Base-by-base conservation (phyloP, 495 filamentous ascomycete genomes). In the Aspergillus saccharolyticus region DNA sequence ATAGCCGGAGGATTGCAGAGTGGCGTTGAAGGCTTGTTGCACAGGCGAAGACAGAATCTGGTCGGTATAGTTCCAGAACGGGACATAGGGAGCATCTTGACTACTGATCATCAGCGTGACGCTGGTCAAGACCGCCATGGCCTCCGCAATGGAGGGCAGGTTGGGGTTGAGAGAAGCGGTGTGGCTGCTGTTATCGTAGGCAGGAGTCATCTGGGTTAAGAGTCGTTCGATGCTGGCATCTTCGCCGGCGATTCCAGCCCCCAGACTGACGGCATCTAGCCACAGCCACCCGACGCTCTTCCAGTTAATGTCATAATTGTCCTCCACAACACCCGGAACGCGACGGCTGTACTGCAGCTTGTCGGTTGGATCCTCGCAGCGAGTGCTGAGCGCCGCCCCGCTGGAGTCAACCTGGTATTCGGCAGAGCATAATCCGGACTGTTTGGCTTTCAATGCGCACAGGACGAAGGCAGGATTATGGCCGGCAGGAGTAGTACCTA, bases 91-190 rank as follows among this genome's bases (percentile, higher is more conserved):
- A 0, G 84, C 65, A 42, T 80, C 66, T 16, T 74, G 61, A 0
- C 79, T 60, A 24, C 76, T 74, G 42, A 83, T 66, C 30, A 88
- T 75, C 0, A 91, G 66, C 0, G 87, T 90, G 56, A 75, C 82
- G 15, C 82, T 82, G 0, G 79, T 80, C 59, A 90, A 73, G 1
- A 88, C 86, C 0, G 86, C 86, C 0, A 92, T 68, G 0, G 81
- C 82, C 65, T 92, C 89, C 0, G 79, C 81, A 4, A 86, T 74
- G 6, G 83, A 86, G 0, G 89, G 88, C 0, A 86, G 65, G 0
- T 55, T 51, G 3, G 74, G 70, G 49, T 79, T 65, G 2, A 66
- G 68, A 0, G 54, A 45, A 42, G 59, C 64, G 0, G 49, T 56
- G 10, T 57, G 44, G 12, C 57, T 53, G 6, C 18, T 2, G 8